Percentiles rank a stretch among this genome's conserved stretches.
Conservation (phyloP, 441 rosid species). For the Erodium texanum region DNA sequence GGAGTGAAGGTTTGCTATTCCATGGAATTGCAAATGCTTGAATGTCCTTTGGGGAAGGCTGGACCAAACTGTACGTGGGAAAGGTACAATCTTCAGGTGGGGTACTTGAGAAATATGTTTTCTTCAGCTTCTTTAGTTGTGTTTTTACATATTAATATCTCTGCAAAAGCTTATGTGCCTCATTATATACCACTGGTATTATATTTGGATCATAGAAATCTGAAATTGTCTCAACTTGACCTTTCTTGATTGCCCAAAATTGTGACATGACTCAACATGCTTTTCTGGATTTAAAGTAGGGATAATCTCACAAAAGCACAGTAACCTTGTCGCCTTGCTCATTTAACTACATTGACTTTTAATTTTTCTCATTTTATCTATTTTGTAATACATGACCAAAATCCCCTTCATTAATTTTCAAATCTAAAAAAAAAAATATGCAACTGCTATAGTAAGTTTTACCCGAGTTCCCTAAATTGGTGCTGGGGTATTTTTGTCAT, state of each 20-base stretch:
- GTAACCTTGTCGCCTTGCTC: too few relatives aligned
- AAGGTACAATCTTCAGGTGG: constrained; percentile 67
- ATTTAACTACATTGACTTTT: too few relatives aligned
- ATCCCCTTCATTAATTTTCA: too few relatives aligned
- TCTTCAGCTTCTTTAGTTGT: background rate
- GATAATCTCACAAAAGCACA: too few relatives aligned
- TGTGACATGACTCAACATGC: background rate
- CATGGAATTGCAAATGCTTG: constrained; percentile 44
- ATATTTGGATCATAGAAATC: constrained; percentile 1
- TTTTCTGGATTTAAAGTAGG: background rate
- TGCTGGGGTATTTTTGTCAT: too few relatives aligned
- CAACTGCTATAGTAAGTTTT: too few relatives aligned
- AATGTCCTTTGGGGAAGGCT: constrained; percentile 70
- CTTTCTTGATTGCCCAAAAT: background rate
- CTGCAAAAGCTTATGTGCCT: background rate
- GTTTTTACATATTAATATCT: background rate
- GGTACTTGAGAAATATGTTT: background rate
- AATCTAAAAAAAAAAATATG: too few relatives aligned
- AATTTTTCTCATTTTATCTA: too few relatives aligned
- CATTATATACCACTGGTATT: background rate
- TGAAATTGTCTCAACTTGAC: constrained; percentile 3
- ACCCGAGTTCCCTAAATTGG: too few relatives aligned
- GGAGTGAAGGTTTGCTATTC: constrained; percentile 56
- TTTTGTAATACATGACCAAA: too few relatives aligned
- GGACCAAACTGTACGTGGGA: constrained; percentile 63